Percentiles rank a stretch among this genome's conserved stretches.
phyloP scores from a whole-genome alignment of 192 early-diverging fungal genomes.

The Coemansia sp. region DNA sequence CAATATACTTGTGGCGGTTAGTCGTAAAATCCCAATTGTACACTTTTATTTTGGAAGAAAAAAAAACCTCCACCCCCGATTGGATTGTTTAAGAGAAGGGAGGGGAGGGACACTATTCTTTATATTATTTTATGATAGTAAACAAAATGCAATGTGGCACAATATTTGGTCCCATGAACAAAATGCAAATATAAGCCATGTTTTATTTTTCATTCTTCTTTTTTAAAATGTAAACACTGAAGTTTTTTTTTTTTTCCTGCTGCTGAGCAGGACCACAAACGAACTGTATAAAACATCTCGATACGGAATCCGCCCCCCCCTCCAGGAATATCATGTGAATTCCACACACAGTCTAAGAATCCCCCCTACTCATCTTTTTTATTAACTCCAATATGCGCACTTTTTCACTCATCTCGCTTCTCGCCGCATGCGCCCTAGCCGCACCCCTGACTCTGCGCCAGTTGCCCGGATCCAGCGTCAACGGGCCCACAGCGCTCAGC shows the following conservation, averaged over 20 bases:
- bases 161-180: too few relatives aligned
- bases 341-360: not conserved
- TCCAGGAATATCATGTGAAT: not conserved
- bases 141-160: not conserved
- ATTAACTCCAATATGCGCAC: conserved; percentile 25
- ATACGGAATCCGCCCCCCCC: not conserved
- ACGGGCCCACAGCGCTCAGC: conserved; percentile 39
- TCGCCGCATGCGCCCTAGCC: conserved; percentile 18
- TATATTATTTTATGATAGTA: not conserved
- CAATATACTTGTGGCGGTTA: too few relatives aligned
- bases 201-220: too few relatives aligned
- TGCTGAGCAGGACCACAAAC: not conserved
- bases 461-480: conserved; percentile 25
- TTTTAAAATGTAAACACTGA: not conserved
- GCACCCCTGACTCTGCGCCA: conserved; percentile 13
- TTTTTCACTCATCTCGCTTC: conserved; percentile 20
- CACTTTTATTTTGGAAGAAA: too few relatives aligned
- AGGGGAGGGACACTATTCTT: too few relatives aligned
- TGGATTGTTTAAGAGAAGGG: too few relatives aligned
- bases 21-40: too few relatives aligned
- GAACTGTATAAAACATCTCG: not conserved
- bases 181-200: too few relatives aligned
- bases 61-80: too few relatives aligned
- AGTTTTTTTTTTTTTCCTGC: not conserved
- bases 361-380: not conserved